phyloP scores from a whole-genome alignment of 2,329 filamentous ascomycete species.

The Alternaria atra region DNA sequence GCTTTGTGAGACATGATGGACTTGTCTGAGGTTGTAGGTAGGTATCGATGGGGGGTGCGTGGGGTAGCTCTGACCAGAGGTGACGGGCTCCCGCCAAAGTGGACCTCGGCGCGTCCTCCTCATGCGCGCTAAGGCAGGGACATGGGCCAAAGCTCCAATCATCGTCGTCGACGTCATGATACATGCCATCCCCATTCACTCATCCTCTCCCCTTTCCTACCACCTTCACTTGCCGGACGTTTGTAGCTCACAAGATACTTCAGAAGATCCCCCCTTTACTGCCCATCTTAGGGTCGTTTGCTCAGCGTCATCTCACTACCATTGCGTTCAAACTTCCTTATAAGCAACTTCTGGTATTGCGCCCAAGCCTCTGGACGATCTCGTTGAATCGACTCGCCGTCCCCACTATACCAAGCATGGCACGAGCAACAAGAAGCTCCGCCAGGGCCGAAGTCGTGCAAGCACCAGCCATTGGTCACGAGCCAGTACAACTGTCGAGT shows the following conservation, averaged over 20 bases:
- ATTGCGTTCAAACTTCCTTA: slow-evolving; percentile 2
- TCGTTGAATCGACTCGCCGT: slow-evolving; percentile 4
- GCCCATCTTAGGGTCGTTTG: neutral
- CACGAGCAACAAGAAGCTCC: slow-evolving; percentile 43
- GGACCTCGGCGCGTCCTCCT: slow-evolving; percentile 26
- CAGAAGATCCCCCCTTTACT: neutral
- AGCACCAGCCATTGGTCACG: slow-evolving; percentile 19
- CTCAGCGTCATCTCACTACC: neutral
- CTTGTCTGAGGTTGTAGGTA: slow-evolving; percentile 5
- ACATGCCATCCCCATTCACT: slow-evolving; percentile 23
- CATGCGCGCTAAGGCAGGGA: slow-evolving; percentile 36
- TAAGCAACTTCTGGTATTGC: slow-evolving; percentile 24
- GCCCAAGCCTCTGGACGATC: slow-evolving; percentile 6
- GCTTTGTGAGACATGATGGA: slow-evolving; percentile 51
- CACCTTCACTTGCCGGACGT: slow-evolving; percentile 7
- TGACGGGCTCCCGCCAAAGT: slow-evolving; percentile 12
- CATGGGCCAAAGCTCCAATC: slow-evolving; percentile 43
- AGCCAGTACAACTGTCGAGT: slow-evolving; percentile 55
- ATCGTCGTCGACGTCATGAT: slow-evolving; percentile 44
- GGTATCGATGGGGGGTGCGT: slow-evolving; percentile 16
- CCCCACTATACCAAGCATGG: slow-evolving; percentile 33
- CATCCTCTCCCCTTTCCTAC: slow-evolving; percentile 9
- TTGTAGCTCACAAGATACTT: neutral
- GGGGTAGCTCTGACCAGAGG: slow-evolving; percentile 21
- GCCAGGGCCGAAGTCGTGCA: slow-evolving; percentile 24